These are phyloP conservation scores for Physcomitrium patens DNA, from an alignment of 225 moss, liverwort and hornwort species.

Conservation along the genomic window DNA sequence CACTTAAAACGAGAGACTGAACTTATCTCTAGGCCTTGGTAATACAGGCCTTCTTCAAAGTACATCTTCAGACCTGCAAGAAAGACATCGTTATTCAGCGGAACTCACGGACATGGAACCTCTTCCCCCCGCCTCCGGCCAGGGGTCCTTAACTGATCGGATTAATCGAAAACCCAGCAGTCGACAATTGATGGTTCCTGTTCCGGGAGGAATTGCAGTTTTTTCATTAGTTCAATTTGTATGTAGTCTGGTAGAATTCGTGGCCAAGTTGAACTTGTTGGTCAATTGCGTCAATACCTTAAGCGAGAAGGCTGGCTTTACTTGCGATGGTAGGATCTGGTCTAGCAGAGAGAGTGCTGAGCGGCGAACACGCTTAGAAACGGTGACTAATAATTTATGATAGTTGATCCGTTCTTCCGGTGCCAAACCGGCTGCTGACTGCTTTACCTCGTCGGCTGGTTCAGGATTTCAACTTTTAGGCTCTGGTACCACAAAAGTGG, in stretches of 20 bases:
- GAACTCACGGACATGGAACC: slow-evolving; percentile 53
- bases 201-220: slow-evolving; percentile 66
- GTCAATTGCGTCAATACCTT: slow-evolving; percentile 53
- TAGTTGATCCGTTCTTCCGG: background rate
- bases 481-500: slow-evolving; percentile 45
- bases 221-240: slow-evolving; percentile 61
- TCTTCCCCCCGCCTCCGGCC: slow-evolving; percentile 41
- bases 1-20: background rate
- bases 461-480: slow-evolving; percentile 31
- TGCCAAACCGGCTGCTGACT: background rate
- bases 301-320: slow-evolving; percentile 61
- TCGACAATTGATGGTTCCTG: slow-evolving; percentile 53
- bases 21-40: slow-evolving; percentile 16
- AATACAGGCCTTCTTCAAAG: slow-evolving; percentile 61
- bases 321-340: slow-evolving; percentile 41
- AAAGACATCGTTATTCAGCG: slow-evolving; percentile 57
- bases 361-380: slow-evolving; percentile 45
- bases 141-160: slow-evolving; percentile 47
- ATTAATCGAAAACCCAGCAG: slow-evolving; percentile 49
- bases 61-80: slow-evolving; percentile 52
- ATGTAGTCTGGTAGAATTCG: slow-evolving; percentile 57
- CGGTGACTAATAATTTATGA: slow-evolving; percentile 47
- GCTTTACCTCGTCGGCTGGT: slow-evolving; percentile 3
- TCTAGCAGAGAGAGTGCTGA: slow-evolving; percentile 42
- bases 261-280: slow-evolving; percentile 53